Evolutionary conservation across 139 green algal genomes (phyloP), one percentile per base, ranked within the genome.

Genomic region (Chlorella sp.): DNA sequence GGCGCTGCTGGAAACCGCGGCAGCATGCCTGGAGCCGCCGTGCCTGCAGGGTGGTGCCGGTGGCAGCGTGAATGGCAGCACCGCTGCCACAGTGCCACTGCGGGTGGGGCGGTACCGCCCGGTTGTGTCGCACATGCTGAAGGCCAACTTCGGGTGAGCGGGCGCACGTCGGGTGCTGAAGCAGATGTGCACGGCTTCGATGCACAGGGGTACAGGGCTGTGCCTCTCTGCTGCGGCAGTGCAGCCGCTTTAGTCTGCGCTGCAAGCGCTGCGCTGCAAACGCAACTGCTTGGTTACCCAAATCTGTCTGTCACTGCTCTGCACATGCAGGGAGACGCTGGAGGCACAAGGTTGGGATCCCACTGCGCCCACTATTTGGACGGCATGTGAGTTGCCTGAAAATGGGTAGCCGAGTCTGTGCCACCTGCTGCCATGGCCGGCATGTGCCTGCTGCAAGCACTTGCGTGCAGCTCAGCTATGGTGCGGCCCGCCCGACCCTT

Each of bases 351-450:
- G 76, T 7, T 81, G 76, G 76, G 36, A 51, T 36, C 76, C 54
- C 16, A 58, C 36, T 22, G 36, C 30, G 24, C 76, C 76, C 24
- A 81, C 76, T 54, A 81, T 81, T 54, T 81, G 76, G 76, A 24
- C 48, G 0, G 76, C 54, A 13, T 68, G 76, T 81, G 36, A 81
- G 76, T n/a, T n/a, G n/a, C n/a, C n/a, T n/a, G n/a, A n/a, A n/a
- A n/a, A n/a, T n/a, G n/a, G n/a, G n/a, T n/a, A n/a, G n/a, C n/a
- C n/a, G n/a, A n/a, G n/a, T n/a, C n/a, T n/a, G n/a, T n/a, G n/a
- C n/a, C n/a, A n/a, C n/a, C n/a, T n/a, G n/a, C n/a, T n/a, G n/a
- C n/a, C n/a, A n/a, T n/a, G n/a, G n/a, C n/a, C n/a, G n/a, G n/a
- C n/a, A n/a, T n/a, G n/a, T n/a, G n/a, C n/a, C n/a, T n/a, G n/a